Conservation (phyloP, 2,329 filamentous ascomycete species). For the Cadophora luteo-olivacea region DNA sequence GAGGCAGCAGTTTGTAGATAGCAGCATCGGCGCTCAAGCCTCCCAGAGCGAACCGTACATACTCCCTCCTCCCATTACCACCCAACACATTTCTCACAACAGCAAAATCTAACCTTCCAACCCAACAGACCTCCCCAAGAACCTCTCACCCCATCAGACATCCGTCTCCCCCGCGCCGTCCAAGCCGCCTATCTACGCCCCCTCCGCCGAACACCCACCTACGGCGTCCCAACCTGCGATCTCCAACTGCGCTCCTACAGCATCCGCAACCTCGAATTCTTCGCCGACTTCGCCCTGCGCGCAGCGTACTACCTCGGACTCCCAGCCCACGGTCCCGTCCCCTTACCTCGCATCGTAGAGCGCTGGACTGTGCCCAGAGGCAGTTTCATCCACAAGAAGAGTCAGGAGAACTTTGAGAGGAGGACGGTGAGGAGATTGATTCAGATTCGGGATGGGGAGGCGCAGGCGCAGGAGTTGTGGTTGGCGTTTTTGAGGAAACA, state of each 20-base stretch:
- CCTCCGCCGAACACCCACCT: conserved; percentile 74
- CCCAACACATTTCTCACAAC: not conserved
- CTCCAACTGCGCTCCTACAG: conserved; percentile 93
- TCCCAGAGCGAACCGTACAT: not conserved
- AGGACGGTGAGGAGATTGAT: conserved; percentile 86
- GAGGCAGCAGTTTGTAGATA: conserved; percentile 14
- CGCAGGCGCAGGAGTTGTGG: conserved; percentile 90
- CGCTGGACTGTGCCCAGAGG: conserved; percentile 91
- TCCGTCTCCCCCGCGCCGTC: conserved; percentile 74
- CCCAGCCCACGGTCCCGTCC: conserved; percentile 83
- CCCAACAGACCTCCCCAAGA: conserved; percentile 12
- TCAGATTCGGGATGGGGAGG: conserved; percentile 90
- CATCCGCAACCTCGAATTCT: conserved; percentile 90
- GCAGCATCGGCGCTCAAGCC: conserved; percentile 3
- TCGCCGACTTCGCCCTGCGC: conserved; percentile 90
- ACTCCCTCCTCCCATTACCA: not conserved
- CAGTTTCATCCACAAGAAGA: conserved; percentile 96
- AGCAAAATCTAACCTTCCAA: not conserved
- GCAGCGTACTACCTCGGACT: conserved; percentile 94
- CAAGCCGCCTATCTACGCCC: conserved; percentile 88
- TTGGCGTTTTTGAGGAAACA: conserved; percentile 91
- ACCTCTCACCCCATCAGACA: not conserved
- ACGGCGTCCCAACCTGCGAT: conserved; percentile 85
- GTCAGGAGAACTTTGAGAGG: conserved; percentile 96
- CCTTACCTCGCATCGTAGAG: conserved; percentile 85